A percentile compares a stretch with the other conserved stretches of the same genome.
Conservation (phyloP, 345 rosid species). For the Murraya koenigii region DNA sequence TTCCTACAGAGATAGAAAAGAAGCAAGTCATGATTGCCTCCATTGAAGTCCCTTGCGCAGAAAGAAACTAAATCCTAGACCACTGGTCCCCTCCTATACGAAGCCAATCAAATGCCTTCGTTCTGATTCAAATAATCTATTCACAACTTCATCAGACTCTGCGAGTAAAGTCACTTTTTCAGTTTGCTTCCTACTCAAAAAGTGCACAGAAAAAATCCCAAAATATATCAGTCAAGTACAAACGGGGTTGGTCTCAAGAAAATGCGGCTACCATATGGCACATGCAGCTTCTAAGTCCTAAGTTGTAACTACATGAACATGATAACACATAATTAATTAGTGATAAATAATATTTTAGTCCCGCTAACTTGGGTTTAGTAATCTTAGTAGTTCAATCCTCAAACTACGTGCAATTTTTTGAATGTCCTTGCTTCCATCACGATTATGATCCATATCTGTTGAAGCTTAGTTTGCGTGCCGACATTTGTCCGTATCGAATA, state of each 20-base stretch:
- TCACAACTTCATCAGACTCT: neutral
- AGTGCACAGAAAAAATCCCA: conserved; percentile 10
- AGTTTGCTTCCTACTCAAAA: conserved; percentile 36
- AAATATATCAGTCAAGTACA: conserved; percentile 23
- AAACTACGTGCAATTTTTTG: conserved; percentile 9
- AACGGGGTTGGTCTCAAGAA: conserved; percentile 65
- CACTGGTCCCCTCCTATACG: conserved; percentile 43
- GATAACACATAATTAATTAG: conserved; percentile 10
- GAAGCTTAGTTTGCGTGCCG: conserved; percentile 34
- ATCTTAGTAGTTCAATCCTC: neutral
- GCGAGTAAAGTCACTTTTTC: conserved; percentile 13
- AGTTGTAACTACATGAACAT: conserved; percentile 1
- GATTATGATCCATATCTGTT: conserved; percentile 19
- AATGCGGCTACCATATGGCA: conserved; percentile 55
- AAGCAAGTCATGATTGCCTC: conserved; percentile 17
- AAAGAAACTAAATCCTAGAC: conserved; percentile 17
- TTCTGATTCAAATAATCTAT: conserved; percentile 4
- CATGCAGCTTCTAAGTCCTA: conserved; percentile 11
- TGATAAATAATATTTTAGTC: conserved; percentile 5
- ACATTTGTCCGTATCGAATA: conserved; percentile 31
- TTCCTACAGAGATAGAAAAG: neutral
- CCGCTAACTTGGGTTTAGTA: neutral
- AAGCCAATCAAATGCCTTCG: conserved; percentile 27
- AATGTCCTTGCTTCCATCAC: conserved; percentile 15
- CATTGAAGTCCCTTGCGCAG: conserved; percentile 18